Evolutionary conservation across 2,329 filamentous ascomycete species (phyloP), one percentile per base, ranked within the genome.

Genomic region (Falciphora oryzae): DNA sequence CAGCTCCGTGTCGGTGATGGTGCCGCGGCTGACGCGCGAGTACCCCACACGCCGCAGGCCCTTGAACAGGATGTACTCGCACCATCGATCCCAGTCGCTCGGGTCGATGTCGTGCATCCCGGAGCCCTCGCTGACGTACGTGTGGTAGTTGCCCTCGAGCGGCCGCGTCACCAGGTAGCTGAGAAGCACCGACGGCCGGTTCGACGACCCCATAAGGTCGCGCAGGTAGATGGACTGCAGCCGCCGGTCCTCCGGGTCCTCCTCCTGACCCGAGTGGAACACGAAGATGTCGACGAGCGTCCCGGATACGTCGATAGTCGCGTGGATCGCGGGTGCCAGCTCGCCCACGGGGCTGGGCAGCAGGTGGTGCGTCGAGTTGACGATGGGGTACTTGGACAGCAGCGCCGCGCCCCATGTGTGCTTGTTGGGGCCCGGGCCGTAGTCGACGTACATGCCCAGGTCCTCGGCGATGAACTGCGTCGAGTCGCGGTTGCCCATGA

Each of bases 51-150:
- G 85, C 77, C 88, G 89, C 67, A 99, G 78, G 16, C 88, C 88
- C 81, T 97, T 97, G 83, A 92, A 99, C 31, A 99, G 80, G 69
- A 99, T 97, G 77, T 99, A 99, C 80, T 99, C 94, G 80, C 95
- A 99, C 95, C 95, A 99, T 64, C 95, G 83, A 76, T 99, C 95
- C 93, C 93, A 97, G 75, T 99, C 95, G 3, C 83, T 88, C 0
- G 89, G 85, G 73, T 99, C 95, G 62, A 99, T 95, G 73, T 99
- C 95, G 72, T 91, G 88, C 95, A 99, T 99, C 13, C 93, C 92
- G 65, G 91, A 96, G 65, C 81, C 80, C 63, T 92, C 84, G 65
- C 92, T 92, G 29, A 98, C 95, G 71, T 96, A 98, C 0, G 89
- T 97, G 75, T 98, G 94, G 80, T 99, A 99, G 75, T 99, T 99